Conservation (phyloP, 768 basidiomycete genomes). For the Boletus huronensis region DNA sequence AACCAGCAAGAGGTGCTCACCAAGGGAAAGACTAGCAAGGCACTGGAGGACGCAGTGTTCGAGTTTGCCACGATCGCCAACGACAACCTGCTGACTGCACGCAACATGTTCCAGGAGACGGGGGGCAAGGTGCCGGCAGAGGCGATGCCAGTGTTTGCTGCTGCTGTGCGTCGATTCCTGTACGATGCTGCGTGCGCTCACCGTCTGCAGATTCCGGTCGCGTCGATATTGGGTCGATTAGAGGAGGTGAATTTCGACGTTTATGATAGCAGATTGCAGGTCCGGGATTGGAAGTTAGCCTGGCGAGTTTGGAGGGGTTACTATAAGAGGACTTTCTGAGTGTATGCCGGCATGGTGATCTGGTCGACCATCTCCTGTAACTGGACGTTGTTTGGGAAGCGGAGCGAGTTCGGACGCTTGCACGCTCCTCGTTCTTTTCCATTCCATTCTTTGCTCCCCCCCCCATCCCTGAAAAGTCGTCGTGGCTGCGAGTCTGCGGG, state of each 20-base stretch:
- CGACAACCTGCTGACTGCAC: slow-evolving; percentile 74
- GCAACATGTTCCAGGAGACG: slow-evolving; percentile 59
- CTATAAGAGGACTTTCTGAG: slow-evolving; percentile 40
- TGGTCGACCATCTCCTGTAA: slow-evolving; percentile 6
- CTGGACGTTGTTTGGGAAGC: slow-evolving; percentile 1
- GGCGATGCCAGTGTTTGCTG: slow-evolving; percentile 70
- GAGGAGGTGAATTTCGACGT: slow-evolving; percentile 71
- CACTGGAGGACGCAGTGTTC: slow-evolving; percentile 74
- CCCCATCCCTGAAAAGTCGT: background rate
- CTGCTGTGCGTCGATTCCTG: slow-evolving; percentile 51
- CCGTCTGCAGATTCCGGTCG: slow-evolving; percentile 56
- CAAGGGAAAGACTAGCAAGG: slow-evolving; percentile 47
- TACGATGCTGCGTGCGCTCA: slow-evolving; percentile 1
- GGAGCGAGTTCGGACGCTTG: background rate
- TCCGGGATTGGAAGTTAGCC: slow-evolving; percentile 73
- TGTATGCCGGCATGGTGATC: slow-evolving; percentile 32
- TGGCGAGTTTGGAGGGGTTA: slow-evolving; percentile 64
- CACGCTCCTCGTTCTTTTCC: background rate
- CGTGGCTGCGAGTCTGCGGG: slow-evolving; percentile 30
- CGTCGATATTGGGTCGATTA: slow-evolving; percentile 58
- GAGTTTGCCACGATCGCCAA: slow-evolving; percentile 81
- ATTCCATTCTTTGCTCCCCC: background rate
- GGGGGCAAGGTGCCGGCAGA: slow-evolving; percentile 50
- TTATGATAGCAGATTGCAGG: slow-evolving; percentile 60
- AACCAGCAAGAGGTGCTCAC: slow-evolving; percentile 78